These are phyloP conservation scores for Daldinia childiae DNA, from an alignment of 495 filamentous ascomycete species.

Conservation along the genomic window DNA sequence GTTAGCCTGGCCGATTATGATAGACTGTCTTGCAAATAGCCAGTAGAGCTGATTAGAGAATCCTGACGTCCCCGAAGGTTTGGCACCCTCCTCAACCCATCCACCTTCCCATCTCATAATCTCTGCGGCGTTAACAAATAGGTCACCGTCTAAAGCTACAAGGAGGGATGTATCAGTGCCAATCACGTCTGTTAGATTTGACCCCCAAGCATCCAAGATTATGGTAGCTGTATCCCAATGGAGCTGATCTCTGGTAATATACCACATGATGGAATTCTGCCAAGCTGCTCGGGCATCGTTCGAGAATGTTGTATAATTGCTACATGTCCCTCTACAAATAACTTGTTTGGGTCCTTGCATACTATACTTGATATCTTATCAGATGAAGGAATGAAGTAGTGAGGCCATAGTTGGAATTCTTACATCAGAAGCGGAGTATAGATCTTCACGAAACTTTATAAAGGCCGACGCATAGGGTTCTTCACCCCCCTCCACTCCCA, in stretches of 20 bases:
- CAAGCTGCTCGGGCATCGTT: neutral
- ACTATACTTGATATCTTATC: neutral
- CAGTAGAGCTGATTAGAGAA: slow-evolving; percentile 55
- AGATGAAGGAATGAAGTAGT: neutral
- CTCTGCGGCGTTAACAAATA: neutral
- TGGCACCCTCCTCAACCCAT: slow-evolving; percentile 32
- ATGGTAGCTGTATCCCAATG: neutral
- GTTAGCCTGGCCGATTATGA: slow-evolving; percentile 50
- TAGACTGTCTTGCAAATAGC: slow-evolving; percentile 47
- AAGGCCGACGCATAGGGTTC: neutral
- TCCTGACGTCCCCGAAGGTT: slow-evolving; percentile 47
- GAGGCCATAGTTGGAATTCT: neutral
- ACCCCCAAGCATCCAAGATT: neutral
- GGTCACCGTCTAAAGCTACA: neutral
- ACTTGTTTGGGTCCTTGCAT: neutral
- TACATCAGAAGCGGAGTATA: neutral
- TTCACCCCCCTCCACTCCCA: slow-evolving; percentile 11
- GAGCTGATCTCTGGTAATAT: neutral
- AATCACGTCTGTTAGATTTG: neutral
- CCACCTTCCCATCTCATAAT: neutral
- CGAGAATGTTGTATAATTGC: neutral
- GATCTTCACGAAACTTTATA: neutral
- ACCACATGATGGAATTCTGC: neutral
- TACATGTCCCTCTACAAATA: neutral
- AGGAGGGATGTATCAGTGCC: neutral